These are phyloP conservation scores for Pseudopediastrum boryanum DNA, from an alignment of 139 green algal genomes.

Conservation along the genomic window DNA sequence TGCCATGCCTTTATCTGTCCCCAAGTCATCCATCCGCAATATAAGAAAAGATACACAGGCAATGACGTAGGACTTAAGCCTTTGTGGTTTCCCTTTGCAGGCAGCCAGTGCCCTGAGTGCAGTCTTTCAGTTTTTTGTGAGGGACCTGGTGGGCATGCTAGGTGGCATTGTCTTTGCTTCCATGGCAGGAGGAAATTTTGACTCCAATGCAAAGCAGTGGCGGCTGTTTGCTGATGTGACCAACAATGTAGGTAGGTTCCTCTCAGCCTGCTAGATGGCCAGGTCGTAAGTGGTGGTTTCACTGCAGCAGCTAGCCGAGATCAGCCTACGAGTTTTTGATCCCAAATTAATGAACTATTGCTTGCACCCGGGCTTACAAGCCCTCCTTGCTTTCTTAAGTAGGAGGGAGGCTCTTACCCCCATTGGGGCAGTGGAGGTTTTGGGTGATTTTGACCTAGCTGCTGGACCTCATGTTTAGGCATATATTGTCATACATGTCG, in stretches of 20 bases:
- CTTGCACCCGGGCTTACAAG: not conserved
- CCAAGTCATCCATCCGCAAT: no score
- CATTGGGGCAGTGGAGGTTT: no score
- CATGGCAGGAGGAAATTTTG: slow-evolving; percentile 51
- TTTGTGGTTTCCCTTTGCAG: slow-evolving; percentile 17
- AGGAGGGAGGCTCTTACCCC: no score
- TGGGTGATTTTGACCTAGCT: no score
- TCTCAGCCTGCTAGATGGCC: not conserved
- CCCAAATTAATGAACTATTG: not conserved
- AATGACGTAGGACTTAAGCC: no score
- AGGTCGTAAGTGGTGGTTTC: not conserved
- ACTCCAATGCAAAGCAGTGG: slow-evolving; percentile 81
- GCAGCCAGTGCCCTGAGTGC: slow-evolving; percentile 68
- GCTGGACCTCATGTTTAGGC: no score
- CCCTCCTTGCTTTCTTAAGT: not conserved
- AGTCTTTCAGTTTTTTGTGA: slow-evolving; percentile 70
- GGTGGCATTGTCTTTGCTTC: slow-evolving; percentile 74
- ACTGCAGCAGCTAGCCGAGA: slow-evolving; percentile 27
- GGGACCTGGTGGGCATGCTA: slow-evolving; percentile 72
- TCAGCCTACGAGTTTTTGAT: not conserved
- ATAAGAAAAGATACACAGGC: not conserved
- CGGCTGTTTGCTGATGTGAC: slow-evolving; percentile 73
- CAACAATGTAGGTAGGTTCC: slow-evolving; percentile 58
- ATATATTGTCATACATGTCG: no score
- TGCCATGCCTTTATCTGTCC: no score